These are phyloP conservation scores for Trichoderma gracile DNA, from an alignment of 2,329 filamentous ascomycete species.

Conservation along the genomic window DNA sequence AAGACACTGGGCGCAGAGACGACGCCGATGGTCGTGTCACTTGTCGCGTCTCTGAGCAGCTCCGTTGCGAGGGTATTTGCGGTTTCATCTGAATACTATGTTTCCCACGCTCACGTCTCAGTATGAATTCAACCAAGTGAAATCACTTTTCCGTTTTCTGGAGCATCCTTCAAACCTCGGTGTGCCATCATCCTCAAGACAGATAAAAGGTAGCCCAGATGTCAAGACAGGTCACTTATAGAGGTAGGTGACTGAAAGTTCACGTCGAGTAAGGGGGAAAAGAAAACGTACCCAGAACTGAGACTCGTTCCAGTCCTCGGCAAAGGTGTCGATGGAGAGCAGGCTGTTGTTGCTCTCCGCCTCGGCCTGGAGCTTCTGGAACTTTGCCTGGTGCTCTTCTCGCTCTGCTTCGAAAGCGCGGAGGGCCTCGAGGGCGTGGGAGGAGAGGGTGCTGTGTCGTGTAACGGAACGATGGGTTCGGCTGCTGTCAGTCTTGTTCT, in stretches of 20 bases:
- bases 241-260: no score
- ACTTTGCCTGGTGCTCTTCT: slow-evolving; percentile 64
- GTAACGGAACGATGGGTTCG: no score
- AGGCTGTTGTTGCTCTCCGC: slow-evolving; percentile 55
- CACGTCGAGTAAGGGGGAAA: neutral
- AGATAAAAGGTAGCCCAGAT: no score
- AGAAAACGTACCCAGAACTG: slow-evolving; percentile 75
- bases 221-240: no score
- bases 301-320: slow-evolving; percentile 79
- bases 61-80: slow-evolving; percentile 63
- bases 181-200: no score
- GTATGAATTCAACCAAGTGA: no score
- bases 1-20: slow-evolving; percentile 77
- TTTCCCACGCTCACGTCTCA: neutral
- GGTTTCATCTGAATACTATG: slow-evolving; percentile 72
- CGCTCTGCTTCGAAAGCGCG: slow-evolving; percentile 73
- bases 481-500: neutral
- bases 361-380: slow-evolving; percentile 65
- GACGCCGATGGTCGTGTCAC: slow-evolving; percentile 63
- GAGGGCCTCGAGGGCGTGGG: slow-evolving; percentile 66
- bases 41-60: slow-evolving; percentile 61
- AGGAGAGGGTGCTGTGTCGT: slow-evolving; percentile 63
- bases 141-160: no score
- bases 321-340: slow-evolving; percentile 67
- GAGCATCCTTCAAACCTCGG: no score